Base-by-base conservation (phyloP, 1,139 yeast genomes). In the Hansenula sp. region DNA sequence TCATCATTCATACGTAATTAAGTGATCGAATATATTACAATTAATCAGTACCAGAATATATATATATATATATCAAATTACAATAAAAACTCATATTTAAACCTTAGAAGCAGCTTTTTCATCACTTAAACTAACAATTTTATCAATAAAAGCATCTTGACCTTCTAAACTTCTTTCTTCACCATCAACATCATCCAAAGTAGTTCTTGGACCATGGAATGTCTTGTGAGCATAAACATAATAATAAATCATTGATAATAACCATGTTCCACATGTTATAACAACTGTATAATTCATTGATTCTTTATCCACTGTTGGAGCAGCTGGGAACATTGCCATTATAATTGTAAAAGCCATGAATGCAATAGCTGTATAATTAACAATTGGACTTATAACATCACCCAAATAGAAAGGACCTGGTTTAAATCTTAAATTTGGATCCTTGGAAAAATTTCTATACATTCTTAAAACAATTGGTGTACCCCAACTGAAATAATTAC, bases 381-480 rank as follows among this genome's bases (percentile, higher is more conserved):
- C 53, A n/a, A 69, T 47, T 9, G 66, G 67, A 3, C 81, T 74
- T 41, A 66, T 54, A n/a, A 59, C 44, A 7, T 62, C 57, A 20
- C 87, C 87, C 45, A 79, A 62, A 55, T 75, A 72, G 52, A 80
- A 80, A 7, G 75, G 73, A 9, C 88, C 88, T 0, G 84, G 84
- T 14, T 60, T 65, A 53, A 79, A 79, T 39, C 66, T 61, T 29
- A 65, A 57, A 39, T 59, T 64, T 37, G 74, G 75, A n/a, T n/a
- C n/a, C n/a, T n/a, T n/a, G n/a, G 24, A 48, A 58, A 14, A 14
- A 6, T 26, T n/a, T n/a, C n/a, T n/a, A n/a, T n/a, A n/a, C n/a
- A 26, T n/a, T 6, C 29, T 6, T n/a, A 26, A 26, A n/a, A 26
- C 6, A n/a, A n/a, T 16, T 6, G 29, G 29, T n/a, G 29, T 26